Evolutionary conservation across 805 yeast species (phyloP), one percentile per base, ranked within the genome.

Genomic region (Candida maesae): DNA sequence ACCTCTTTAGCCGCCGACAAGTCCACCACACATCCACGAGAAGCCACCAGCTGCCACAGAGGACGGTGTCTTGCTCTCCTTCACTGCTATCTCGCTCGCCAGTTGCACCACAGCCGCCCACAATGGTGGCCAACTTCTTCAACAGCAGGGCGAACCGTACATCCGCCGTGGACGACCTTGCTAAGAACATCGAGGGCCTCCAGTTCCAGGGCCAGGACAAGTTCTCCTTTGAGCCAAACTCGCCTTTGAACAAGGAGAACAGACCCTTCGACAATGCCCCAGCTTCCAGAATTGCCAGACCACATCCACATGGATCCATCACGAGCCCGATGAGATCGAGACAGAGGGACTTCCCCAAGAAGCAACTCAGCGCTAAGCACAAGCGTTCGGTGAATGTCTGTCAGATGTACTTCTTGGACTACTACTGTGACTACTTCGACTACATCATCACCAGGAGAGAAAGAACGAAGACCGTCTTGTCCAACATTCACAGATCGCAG

Each of bases 341-440:
- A 16, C 41, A 32, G 18, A 29, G 38, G 20, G 41, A 38, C 10
- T 3, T 14, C 2, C 38, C 46, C 15, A 45, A 44, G 31, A 45
- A 39, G 33, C 44, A 38, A 31, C 40, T 52, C 15, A 41, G 44
- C n/a, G 41, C 45, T 4, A 87, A 87, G 56, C 87, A 95, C 1
- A 84, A 83, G 57, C 72, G 99, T 45, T 67, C 87, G 45, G 95
- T 90, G 8, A 84, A 89, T 36, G 97, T 93, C 20, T 84, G 96
- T 30, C 96, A 91, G 60, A 77, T 89, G 78, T 95, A 84, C 65
- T 93, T 93, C 56, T 71, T 93, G 44, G 99, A 93, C 62, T 88
- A 90, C 64, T 93, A 93, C 63, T 91, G 96, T 66, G 99, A 93
- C 62, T 81, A 85, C 79, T 84, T 93, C 65, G 96, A 88, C 59